Percentiles rank a stretch among this genome's conserved stretches.
phyloP scores from a whole-genome alignment of 352 stramenopile species.

The Phytophthora quininea region DNA sequence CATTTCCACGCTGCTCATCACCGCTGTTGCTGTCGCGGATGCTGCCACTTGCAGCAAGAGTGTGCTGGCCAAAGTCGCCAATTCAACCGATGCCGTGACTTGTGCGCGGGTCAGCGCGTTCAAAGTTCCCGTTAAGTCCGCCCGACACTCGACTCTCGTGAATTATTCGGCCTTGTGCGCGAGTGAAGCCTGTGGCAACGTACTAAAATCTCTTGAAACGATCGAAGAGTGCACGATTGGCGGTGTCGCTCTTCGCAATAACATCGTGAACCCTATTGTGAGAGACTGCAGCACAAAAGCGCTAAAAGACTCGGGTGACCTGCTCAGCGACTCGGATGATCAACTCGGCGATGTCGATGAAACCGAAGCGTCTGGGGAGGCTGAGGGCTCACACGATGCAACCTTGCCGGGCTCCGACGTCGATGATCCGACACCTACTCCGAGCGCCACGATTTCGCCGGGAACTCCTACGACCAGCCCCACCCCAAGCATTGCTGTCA shows the following conservation, averaged over 20 bases:
- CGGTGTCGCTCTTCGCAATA: conserved; percentile 11
- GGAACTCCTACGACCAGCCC: too few species aligned
- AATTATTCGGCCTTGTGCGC: conserved; percentile 18
- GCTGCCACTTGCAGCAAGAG: conserved; percentile 16
- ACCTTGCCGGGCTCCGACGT: too few species aligned
- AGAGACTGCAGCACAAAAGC: conserved; percentile 8
- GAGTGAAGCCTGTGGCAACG: conserved; percentile 8
- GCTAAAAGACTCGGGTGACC: conserved; percentile 20
- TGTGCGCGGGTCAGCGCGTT: conserved; percentile 14
- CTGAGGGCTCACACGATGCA: too few species aligned
- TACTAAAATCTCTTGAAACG: conserved; percentile 6
- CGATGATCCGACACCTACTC: too few species aligned
- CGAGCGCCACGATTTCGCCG: too few species aligned
- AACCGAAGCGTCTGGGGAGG: too few species aligned
- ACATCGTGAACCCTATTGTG: conserved; percentile 20
- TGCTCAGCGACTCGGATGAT: neutral
- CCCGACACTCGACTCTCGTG: conserved; percentile 1
- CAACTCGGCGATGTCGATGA: too few species aligned
- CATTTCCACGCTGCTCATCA: conserved; percentile 10
- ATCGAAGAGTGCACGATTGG: conserved; percentile 24
- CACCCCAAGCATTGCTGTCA: too few species aligned
- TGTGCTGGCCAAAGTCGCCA: conserved; percentile 1
- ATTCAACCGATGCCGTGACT: neutral
- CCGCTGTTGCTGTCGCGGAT: conserved; percentile 6
- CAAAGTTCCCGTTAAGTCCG: conserved; percentile 14